Evolutionary conservation across 345 rosid genomes (phyloP).

Genomic region (Ceriops tagal): DNA sequence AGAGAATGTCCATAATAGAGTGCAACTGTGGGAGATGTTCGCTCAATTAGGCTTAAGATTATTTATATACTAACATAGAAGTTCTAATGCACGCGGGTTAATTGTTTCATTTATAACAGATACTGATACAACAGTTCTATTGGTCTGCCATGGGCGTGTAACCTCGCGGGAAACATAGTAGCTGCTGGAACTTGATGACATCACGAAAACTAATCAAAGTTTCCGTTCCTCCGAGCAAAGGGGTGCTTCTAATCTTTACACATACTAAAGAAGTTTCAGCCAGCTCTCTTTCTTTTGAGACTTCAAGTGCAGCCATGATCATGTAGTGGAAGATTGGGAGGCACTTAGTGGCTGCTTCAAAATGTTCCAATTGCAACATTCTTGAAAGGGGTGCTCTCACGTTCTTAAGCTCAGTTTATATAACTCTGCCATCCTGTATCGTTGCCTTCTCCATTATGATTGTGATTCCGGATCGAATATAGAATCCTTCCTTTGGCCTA

Average conservation of each 20-base stretch:
- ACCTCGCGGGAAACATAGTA: not conserved
- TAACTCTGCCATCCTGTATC: conserved; percentile 67
- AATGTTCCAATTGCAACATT: not conserved
- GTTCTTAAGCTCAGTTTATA: conserved; percentile 31
- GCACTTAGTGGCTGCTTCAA: conserved; percentile 8
- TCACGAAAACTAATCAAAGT: too few relatives aligned
- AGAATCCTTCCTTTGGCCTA: conserved; percentile 73
- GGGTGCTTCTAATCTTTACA: conserved; percentile 5
- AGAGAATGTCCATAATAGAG: too few relatives aligned
- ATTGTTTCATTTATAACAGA: not conserved
- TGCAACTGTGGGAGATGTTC: too few relatives aligned
- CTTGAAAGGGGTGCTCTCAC: not conserved
- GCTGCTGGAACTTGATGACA: not conserved
- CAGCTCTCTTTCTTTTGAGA: conserved; percentile 11
- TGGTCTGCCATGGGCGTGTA: not conserved
- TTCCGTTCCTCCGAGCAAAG: too few relatives aligned
- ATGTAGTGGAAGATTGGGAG: conserved; percentile 11
- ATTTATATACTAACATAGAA: too few relatives aligned
- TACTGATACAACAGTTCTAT: not conserved
- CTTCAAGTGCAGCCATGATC: conserved; percentile 24
- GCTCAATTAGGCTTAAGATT: too few relatives aligned
- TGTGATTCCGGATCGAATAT: conserved; percentile 74
- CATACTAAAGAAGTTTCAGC: conserved; percentile 15
- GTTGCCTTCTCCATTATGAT: conserved; percentile 80
- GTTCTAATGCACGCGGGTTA: too few relatives aligned